Evolutionary conservation across 495 filamentous ascomycete species (phyloP).

Genomic region (Neurospora discreta): DNA sequence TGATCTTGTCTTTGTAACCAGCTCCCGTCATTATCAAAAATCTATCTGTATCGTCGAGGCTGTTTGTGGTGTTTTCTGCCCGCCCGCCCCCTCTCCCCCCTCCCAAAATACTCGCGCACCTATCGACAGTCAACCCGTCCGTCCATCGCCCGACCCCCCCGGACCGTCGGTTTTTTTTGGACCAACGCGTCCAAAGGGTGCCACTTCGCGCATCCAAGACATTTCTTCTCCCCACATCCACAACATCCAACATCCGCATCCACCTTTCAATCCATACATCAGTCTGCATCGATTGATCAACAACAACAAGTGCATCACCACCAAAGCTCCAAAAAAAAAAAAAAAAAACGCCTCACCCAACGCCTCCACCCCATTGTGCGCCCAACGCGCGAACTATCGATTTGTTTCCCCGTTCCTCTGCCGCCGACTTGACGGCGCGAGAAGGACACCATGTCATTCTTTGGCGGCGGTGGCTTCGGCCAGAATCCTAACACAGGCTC

Average conservation of each 20-base stretch:
- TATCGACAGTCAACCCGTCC: not conserved
- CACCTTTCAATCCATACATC: not conserved
- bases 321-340: not conserved
- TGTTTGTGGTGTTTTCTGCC: not conserved
- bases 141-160: not conserved
- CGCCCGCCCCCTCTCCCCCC: too few relatives aligned
- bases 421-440: not conserved
- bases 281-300: not conserved
- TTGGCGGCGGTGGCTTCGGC: slow-evolving; percentile 48
- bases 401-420: not conserved
- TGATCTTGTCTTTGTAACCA: not conserved
- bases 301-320: not conserved
- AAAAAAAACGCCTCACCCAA: not conserved
- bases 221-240: not conserved
- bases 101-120: not conserved
- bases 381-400: not conserved
- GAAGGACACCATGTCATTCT: slow-evolving; percentile 34
- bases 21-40: not conserved
- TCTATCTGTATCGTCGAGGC: not conserved
- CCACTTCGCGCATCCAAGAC: not conserved
- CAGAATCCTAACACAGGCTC: slow-evolving; percentile 45
- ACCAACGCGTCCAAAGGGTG: not conserved
- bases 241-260: not conserved
- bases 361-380: not conserved
- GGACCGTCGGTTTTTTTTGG: not conserved